A percentile compares a stretch with the other conserved stretches of the same genome.
Evolutionary conservation across 768 basidiomycete species (phyloP).

Genomic region (Naematelia encephala): DNA sequence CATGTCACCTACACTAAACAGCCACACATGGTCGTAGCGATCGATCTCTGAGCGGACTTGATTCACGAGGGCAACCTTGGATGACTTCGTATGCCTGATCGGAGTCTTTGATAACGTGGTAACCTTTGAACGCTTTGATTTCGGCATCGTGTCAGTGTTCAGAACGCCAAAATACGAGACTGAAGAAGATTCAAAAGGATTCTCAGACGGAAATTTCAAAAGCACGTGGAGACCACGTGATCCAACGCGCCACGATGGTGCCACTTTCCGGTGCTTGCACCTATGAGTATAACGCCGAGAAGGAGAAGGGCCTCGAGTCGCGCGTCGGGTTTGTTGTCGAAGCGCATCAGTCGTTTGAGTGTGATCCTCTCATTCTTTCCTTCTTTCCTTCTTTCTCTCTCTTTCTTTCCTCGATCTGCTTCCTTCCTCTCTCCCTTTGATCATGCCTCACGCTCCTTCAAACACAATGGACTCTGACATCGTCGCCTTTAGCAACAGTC

Average conservation of each 20-base stretch:
- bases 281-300: not conserved
- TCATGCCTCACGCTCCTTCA: conserved; percentile 2
- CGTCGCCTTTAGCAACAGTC: conserved; percentile 25
- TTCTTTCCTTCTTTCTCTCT: not conserved
- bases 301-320: not conserved
- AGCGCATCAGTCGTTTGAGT: not conserved
- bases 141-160: conserved; percentile 62
- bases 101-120: conserved; percentile 91
- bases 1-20: conserved; percentile 94
- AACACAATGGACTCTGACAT: conserved; percentile 19
- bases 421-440: not conserved
- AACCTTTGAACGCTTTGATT: conserved; percentile 82
- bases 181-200: not conserved
- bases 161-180: not conserved
- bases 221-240: not conserved
- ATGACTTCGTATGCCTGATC: conserved; percentile 80
- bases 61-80: conserved; percentile 77
- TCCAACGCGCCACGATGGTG: too few relatives aligned
- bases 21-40: conserved; percentile 92
- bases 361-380: not conserved
- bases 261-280: too few relatives aligned
- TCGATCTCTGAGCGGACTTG: conserved; percentile 78
- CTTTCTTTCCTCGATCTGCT: not conserved
- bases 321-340: too few relatives aligned
- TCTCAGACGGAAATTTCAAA: conserved; percentile 7